Conservation (phyloP, 1,139 yeast genomes). For the Blastobotrys petasosporus region DNA sequence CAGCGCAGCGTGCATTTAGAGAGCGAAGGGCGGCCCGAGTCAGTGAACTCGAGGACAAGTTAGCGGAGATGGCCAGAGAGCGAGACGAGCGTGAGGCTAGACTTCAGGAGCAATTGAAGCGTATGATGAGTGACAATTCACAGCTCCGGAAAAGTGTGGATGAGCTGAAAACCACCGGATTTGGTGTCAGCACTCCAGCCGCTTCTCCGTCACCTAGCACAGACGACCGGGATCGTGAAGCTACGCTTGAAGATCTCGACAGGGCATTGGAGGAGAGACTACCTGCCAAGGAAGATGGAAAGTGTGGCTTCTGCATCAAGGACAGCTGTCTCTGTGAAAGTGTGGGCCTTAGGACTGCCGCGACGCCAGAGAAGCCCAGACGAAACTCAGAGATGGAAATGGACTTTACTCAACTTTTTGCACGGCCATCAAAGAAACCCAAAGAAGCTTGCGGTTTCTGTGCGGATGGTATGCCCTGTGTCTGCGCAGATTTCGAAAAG, state of each 20-base stretch:
- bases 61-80: conserved; percentile 61
- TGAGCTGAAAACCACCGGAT: conserved; percentile 10
- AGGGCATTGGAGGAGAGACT: conserved; percentile 36
- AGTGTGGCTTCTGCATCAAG: conserved; percentile 63
- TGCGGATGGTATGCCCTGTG: conserved; percentile 86
- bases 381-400: conserved; percentile 26
- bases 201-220: conserved; percentile 42
- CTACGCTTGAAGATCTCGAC: conserved; percentile 35
- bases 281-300: conserved; percentile 31
- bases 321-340: conserved; percentile 67
- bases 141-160: conserved; percentile 15
- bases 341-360: conserved; percentile 39
- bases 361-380: background rate
- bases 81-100: conserved; percentile 24
- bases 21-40: conserved; percentile 67
- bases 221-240: conserved; percentile 16
- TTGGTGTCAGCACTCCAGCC: conserved; percentile 1
- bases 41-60: conserved; percentile 47
- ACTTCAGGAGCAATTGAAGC: conserved; percentile 18
- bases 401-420: conserved; percentile 29
- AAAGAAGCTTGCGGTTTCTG: conserved; percentile 85
- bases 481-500: conserved; percentile 57
- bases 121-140: conserved; percentile 20
- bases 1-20: conserved; percentile 90
- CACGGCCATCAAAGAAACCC: conserved; percentile 16